phyloP scores from a whole-genome alignment of 768 basidiomycete species.

The Xerocomellus intermedius region DNA sequence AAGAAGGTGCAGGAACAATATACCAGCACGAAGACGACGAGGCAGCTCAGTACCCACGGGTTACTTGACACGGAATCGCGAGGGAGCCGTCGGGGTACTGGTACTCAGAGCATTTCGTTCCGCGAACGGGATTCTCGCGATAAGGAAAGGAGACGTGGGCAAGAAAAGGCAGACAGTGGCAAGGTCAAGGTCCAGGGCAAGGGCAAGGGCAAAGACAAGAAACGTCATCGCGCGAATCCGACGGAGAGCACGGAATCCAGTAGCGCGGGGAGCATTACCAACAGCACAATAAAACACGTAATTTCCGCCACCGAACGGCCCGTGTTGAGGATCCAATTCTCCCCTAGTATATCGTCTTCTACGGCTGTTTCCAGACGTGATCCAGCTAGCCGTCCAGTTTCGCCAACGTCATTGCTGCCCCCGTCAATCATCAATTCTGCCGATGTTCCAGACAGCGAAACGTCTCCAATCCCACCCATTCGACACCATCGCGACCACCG shows the following conservation, averaged over 20 bases:
- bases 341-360: slow-evolving; percentile 21
- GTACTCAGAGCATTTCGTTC: slow-evolving; percentile 10
- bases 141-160: slow-evolving; percentile 22
- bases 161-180: slow-evolving; percentile 19
- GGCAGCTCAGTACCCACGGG: slow-evolving; percentile 65
- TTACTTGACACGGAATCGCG: slow-evolving; percentile 49
- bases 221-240: slow-evolving; percentile 21
- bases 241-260: slow-evolving; percentile 35
- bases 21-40: slow-evolving; percentile 72
- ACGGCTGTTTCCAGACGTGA: slow-evolving; percentile 1
- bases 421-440: slow-evolving; percentile 5
- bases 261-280: slow-evolving; percentile 28
- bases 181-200: slow-evolving; percentile 26
- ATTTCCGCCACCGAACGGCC: slow-evolving; percentile 9
- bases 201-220: slow-evolving; percentile 34
- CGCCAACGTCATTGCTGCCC: slow-evolving; percentile 15
- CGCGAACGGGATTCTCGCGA: slow-evolving; percentile 22
- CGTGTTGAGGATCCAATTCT: slow-evolving; percentile 13
- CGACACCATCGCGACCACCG: slow-evolving; percentile 22
- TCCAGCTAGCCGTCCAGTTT: slow-evolving; percentile 20
- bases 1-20: slow-evolving; percentile 76
- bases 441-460: slow-evolving; percentile 7
- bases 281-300: slow-evolving; percentile 4
- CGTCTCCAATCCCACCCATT: slow-evolving; percentile 9
- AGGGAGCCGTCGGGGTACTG: slow-evolving; percentile 15